Percentiles rank a stretch among this genome's conserved stretches.
phyloP scores from a whole-genome alignment of 2,329 filamentous ascomycete species.

The Colletotrichum horii region DNA sequence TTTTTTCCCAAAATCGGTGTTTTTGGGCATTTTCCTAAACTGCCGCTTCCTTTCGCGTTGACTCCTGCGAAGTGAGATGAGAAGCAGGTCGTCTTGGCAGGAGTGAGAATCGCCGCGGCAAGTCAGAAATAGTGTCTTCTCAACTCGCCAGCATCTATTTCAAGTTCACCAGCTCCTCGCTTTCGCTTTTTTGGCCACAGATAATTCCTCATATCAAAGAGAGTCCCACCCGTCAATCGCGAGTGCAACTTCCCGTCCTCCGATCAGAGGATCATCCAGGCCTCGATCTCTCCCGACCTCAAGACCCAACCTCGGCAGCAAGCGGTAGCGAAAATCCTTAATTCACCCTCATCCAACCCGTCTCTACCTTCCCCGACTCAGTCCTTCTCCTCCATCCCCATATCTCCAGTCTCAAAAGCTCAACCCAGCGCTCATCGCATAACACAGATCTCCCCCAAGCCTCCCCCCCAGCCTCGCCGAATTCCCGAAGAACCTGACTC shows the following conservation, averaged over 20 bases:
- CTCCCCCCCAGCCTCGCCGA: background rate
- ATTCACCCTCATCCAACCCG: background rate
- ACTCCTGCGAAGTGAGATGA: background rate
- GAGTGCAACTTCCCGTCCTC: background rate
- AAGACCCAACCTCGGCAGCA: background rate
- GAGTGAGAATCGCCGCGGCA: background rate
- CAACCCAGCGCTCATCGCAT: background rate
- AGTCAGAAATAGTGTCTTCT: background rate
- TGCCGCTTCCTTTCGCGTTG: background rate
- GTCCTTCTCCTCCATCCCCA: background rate
- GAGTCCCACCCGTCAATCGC: background rate
- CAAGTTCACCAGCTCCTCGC: background rate
- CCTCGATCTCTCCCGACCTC: background rate
- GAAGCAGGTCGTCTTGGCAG: background rate
- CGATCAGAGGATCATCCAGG: background rate
- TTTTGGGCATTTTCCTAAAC: background rate
- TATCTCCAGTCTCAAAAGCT: background rate
- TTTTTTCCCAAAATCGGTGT: background rate
- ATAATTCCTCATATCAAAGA: background rate
- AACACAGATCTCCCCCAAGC: conserved; percentile 6
- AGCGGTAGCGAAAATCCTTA: background rate
- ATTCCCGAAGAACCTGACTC: background rate
- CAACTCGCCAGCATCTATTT: background rate
- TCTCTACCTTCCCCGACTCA: background rate
- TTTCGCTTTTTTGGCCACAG: background rate